Percentiles rank a stretch among this genome's conserved stretches.
Conservation (phyloP, 306 rosid genomes). For the Nissolia schottii region DNA sequence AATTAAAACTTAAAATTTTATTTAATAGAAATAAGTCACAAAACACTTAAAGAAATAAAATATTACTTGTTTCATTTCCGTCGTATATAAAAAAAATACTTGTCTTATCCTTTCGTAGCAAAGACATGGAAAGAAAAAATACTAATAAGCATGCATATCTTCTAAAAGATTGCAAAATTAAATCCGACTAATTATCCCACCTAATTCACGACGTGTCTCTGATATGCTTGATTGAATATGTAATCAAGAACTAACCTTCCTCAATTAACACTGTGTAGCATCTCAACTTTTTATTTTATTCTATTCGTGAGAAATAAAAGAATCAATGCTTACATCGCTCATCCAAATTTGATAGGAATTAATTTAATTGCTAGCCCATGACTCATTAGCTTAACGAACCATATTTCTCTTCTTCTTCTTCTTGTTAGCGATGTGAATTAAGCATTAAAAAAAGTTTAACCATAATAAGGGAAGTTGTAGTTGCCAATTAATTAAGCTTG, state of each 20-base stretch:
- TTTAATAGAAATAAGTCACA: no score
- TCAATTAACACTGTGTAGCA: neutral
- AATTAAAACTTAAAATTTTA: no score
- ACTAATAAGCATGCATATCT: neutral
- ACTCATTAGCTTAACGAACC: neutral
- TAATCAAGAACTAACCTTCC: neutral
- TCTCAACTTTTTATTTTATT: neutral
- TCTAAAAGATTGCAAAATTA: neutral
- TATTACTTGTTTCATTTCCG: no score
- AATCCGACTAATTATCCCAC: neutral
- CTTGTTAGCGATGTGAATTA: neutral
- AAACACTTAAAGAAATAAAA: no score
- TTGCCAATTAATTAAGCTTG: neutral
- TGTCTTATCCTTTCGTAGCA: neutral
- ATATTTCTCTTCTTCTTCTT: neutral
- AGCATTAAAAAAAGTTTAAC: neutral
- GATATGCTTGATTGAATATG: neutral
- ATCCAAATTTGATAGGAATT: neutral
- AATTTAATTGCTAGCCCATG: neutral
- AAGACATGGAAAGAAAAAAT: neutral
- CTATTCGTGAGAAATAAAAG: neutral
- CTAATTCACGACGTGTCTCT: neutral
- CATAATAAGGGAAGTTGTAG: neutral
- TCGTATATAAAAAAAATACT: no score
- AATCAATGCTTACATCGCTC: neutral